Evolutionary conservation across 495 filamentous ascomycete species (phyloP), one percentile per base, ranked within the genome.

Genomic region (Penicillium manginii): DNA sequence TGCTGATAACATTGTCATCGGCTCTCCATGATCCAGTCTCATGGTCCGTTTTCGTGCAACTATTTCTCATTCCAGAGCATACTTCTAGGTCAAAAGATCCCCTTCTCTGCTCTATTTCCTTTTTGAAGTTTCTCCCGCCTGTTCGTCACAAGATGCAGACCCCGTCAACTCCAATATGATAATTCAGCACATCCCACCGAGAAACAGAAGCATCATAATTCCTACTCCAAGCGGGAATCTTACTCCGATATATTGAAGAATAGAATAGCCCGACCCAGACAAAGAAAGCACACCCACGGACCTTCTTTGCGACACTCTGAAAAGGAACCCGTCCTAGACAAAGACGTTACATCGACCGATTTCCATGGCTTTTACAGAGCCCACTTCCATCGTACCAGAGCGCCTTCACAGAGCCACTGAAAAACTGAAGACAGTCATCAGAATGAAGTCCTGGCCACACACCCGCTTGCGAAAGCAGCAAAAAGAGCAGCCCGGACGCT

Each of bases 1-100:
- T 73, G 54, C 63, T 72, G 71, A 75, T 73, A 65, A 48, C 65
- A 69, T 68, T 31, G 35, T 46, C 57, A 46, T 17, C 61, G 55
- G 57, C 50, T 45, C 39, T 59, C 55, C 64, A 65, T 75, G 71
- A 73, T 65, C 62, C 54, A 60, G 62, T 64, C 75, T 71, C 75
- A 72, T 75, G 75, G 66, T 65, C 73, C 75, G 71, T 72, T 77
- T 77, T 68, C 75, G 64, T 72, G 64, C 69, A 58, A 69, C 61
- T 64, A 52, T 49, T 60, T 59, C 4, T 54, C 49, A 22, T 54
- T 29, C 59, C 21, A 31, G 49, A 50, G n/a, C 47, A 39, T 68
- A 71, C 63, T 73, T 71, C 48, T 65, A 64, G 63, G 65, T 71
- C 73, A 74, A 75, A 50, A 70, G 66, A 69, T 63, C 68, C 63